Base-by-base conservation (phyloP, 495 filamentous ascomycete genomes). In the Chaetomium cochliodes region DNA sequence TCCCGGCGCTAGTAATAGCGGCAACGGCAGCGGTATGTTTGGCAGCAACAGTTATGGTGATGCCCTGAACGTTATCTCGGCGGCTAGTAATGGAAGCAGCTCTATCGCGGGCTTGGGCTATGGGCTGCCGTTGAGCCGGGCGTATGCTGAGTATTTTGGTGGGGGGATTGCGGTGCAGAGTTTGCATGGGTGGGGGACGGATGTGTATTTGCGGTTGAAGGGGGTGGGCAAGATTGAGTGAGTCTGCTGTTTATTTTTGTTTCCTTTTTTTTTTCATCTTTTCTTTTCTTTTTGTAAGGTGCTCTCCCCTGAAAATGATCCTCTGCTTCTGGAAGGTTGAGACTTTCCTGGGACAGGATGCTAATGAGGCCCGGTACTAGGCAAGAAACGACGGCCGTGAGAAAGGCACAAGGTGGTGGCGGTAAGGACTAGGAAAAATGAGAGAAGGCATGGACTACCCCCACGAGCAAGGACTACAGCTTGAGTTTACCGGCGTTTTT, bases 111-210 rank as follows among this genome's bases (percentile, higher is more conserved):
- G 94, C 1, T 78, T 98, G 28, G 94, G 94, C 3, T 98, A 98
- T 77, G 94, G 94, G 15, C 70, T 98, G 64, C 94, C 94, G 46
- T 76, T 98, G 44, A 92, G 92, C 58, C 84, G 94, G 67, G 93
- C 94, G 0, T 98, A 98, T 77, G 94, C 94, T 0, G 93, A 98
- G 78, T 97, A 98, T 72, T 98, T 98, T 81, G 94, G 94, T 2
- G 94, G 94, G 1, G 92, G 93, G n/a, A 92, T 98, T 66, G 86
- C 85, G 9, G 87, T 98, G 63, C 94, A 98, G 82, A 97, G 91
- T 71, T 73, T 97, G 41, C 96, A 90, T 82, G 94, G 94, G 16
- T 98, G 94, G 94, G 94, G 94, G 3, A 82, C 81, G 26, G 83
- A 83, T 60, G 81, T 83, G 3, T 83, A 83, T 67, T 54, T 83